Base-by-base conservation (phyloP, 345 rosid species). In the Sisymbrium irio region DNA sequence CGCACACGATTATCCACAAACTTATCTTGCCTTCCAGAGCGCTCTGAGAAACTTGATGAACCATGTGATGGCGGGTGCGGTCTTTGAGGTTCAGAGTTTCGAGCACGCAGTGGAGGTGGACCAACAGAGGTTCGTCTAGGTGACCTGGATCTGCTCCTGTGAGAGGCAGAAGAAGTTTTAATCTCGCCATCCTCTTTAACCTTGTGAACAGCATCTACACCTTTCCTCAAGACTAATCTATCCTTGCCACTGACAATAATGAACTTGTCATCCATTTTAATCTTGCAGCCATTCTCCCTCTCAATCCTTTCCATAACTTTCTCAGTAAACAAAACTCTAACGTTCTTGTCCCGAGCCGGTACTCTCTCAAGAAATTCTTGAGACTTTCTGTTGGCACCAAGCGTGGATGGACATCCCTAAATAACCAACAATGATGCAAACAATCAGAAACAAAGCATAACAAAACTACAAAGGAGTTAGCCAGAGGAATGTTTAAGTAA, bases 331-430 rank as follows among this genome's bases (percentile, higher is more conserved):
- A 90, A 87, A 49, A 80, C 90, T 79, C 84, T 87, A 11, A 90
- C 87, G 73, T 81, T 86, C 64, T 77, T 84, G 28, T 95, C 98
- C 75, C 99, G 87, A 30, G 98, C 98, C 0, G 99, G 85, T 69
- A 95, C 87, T 82, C 98, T 89, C 82, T 95, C 96, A 78, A 95
- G 77, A 76, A 95, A 92, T 40, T 95, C 99, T 78, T 87, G 99
- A 44, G 97, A 84, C 80, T 90, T 95, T 64, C 90, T 89, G 64
- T 86, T 94, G 6, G 97, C 93, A 69, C 99, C 99, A 59, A 95
- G 97, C 42, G 99, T 95, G 4, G 99, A 84, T 50, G 99, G 99
- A 67, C 99, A 95, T 11, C 99, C 99, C 99, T 95, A 77, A 39
- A 50, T 0, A 49, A 17, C 4, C 22, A 50, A 54, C 11, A 42